Conservation (phyloP, 2,329 filamentous ascomycete species). For the Colletotrichum higginsianum region DNA sequence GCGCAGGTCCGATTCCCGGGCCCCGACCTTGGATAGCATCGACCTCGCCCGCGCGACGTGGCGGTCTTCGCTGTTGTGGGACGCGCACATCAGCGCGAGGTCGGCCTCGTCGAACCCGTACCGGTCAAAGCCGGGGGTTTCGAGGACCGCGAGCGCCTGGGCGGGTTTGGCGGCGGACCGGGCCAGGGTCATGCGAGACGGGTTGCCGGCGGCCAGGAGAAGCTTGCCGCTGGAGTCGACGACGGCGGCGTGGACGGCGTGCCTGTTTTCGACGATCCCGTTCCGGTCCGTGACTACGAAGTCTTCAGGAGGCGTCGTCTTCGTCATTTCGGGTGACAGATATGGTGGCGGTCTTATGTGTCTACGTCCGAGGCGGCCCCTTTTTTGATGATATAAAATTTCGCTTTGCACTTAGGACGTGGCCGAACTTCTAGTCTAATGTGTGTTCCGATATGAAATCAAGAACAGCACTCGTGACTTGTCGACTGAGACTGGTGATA, state of each 20-base stretch:
- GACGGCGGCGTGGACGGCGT: slow-evolving; percentile 60
- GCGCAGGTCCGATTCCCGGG: slow-evolving; percentile 53
- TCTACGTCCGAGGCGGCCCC: too few species aligned
- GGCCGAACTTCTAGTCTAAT: background rate
- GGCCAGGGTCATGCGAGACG: slow-evolving; percentile 57
- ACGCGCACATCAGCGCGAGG: slow-evolving; percentile 63
- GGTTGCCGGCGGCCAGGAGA: slow-evolving; percentile 58
- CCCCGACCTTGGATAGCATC: slow-evolving; percentile 56
- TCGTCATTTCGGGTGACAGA: background rate
- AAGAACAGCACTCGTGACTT: background rate
- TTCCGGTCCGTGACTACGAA: slow-evolving; percentile 55
- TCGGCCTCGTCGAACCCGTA: slow-evolving; percentile 57
- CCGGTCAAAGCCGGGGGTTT: slow-evolving; percentile 56
- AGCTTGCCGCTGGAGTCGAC: slow-evolving; percentile 55
- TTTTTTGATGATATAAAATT: too few species aligned
- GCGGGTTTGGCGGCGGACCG: slow-evolving; percentile 63
- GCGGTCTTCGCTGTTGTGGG: slow-evolving; percentile 60
- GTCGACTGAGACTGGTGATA: background rate
- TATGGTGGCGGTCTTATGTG: background rate
- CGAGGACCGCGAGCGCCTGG: slow-evolving; percentile 60
- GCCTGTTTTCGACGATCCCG: slow-evolving; percentile 60
- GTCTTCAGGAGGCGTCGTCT: slow-evolving; percentile 44
- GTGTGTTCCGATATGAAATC: background rate
- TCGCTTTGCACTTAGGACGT: background rate
- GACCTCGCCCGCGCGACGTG: slow-evolving; percentile 55